phyloP scores from a whole-genome alignment of 2,329 filamentous ascomycete species.

The Diplodia seriata region DNA sequence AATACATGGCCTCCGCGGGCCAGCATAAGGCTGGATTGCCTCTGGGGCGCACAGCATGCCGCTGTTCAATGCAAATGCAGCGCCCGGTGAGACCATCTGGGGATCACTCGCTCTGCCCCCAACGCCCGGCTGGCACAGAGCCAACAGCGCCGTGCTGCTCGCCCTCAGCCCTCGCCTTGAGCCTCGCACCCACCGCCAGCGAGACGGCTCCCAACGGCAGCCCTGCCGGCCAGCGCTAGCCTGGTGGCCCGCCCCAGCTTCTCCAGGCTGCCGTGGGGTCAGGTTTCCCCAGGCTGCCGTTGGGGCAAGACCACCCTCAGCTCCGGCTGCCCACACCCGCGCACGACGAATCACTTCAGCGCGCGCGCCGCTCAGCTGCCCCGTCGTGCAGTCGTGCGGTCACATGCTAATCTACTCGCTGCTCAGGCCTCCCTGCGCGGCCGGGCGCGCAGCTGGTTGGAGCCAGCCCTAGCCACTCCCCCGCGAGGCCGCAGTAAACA shows the following conservation, averaged over 20 bases:
- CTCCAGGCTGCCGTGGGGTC: not conserved
- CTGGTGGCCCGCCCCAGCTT: not conserved
- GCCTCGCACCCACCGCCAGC: not conserved
- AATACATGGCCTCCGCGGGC: not conserved
- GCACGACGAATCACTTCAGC: conserved; percentile 1
- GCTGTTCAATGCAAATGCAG: conserved; percentile 1
- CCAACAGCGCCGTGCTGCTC: not conserved
- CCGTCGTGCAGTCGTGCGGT: conserved; percentile 15
- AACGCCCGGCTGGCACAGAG: conserved; percentile 5
- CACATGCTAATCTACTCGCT: conserved; percentile 25
- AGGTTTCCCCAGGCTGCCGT: not conserved
- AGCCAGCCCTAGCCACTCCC: conserved; percentile 13
- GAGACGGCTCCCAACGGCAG: not conserved
- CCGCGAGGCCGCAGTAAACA: conserved; percentile 18
- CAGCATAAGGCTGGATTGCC: conserved; percentile 19
- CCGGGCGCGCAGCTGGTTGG: conserved; percentile 11
- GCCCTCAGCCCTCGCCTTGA: not conserved
- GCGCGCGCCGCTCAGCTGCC: conserved; percentile 20
- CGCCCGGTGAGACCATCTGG: conserved; percentile 26
- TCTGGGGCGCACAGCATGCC: conserved; percentile 13
- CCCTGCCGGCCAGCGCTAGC: not conserved
- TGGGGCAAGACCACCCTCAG: conserved; percentile 7
- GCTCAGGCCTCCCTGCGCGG: conserved; percentile 22
- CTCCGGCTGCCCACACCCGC: conserved; percentile 7
- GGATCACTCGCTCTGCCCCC: not conserved